Evolutionary conservation across 1,139 yeast species (phyloP).

Genomic region (Suhomyces bokatorum): DNA sequence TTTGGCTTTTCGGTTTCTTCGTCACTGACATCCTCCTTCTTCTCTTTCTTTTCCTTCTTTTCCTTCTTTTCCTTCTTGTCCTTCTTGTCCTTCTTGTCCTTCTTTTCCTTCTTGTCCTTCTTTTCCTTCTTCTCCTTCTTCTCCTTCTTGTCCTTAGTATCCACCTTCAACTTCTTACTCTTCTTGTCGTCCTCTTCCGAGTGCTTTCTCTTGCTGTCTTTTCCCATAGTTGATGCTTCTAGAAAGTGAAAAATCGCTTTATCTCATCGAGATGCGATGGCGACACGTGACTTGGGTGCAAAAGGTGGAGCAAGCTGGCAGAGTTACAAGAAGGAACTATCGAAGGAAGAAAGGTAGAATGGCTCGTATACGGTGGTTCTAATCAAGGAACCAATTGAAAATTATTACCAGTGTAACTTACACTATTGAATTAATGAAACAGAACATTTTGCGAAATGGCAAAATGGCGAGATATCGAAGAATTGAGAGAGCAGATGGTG

Average conservation of each 20-base stretch:
- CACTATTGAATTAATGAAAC: too few species aligned
- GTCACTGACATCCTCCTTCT: conserved; percentile 17
- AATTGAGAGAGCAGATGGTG: too few species aligned
- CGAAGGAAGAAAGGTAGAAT: neutral
- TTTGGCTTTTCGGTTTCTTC: conserved; percentile 15
- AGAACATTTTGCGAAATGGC: too few species aligned
- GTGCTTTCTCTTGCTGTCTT: conserved; percentile 45
- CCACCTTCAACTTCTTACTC: conserved; percentile 45
- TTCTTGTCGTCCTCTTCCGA: conserved; percentile 37
- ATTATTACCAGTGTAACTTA: too few species aligned
- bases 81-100: conserved; percentile 36
- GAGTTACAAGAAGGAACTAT: neutral
- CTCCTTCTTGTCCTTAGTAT: conserved; percentile 48
- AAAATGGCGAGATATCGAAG: too few species aligned
- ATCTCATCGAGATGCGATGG: conserved; percentile 14
- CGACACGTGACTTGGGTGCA: conserved; percentile 11
- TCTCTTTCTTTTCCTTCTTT: conserved; percentile 13
- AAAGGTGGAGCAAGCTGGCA: neutral
- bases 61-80: conserved; percentile 21
- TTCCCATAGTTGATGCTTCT: conserved; percentile 25
- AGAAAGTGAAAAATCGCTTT: conserved; percentile 10
- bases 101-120: conserved; percentile 40
- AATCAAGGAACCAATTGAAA: too few species aligned
- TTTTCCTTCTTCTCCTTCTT: conserved; percentile 49
- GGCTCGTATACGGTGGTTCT: neutral